Conservation (phyloP, 1,139 yeast species). For the Diutina siamensis region DNA sequence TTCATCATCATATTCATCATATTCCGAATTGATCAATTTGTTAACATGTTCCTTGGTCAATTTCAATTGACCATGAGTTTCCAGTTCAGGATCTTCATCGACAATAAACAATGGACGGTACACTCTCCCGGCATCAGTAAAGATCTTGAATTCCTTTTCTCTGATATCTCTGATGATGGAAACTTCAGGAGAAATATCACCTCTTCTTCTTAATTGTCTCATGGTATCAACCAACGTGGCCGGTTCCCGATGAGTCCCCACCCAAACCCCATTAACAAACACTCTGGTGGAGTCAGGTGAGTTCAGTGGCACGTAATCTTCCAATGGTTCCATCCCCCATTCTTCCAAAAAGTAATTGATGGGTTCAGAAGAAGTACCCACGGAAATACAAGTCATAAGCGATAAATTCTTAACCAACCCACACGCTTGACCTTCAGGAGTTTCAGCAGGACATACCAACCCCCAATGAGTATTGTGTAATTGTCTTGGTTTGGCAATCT, state of each 20-base stretch:
- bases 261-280: constrained; percentile 98
- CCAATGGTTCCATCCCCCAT: constrained; percentile 99
- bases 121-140: constrained; percentile 98
- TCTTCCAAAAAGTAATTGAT: constrained; percentile 88
- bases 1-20: constrained; percentile 41
- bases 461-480: constrained; percentile 99
- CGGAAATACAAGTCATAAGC: constrained; percentile 94
- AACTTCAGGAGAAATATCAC: constrained; percentile 93
- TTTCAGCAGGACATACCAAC: constrained; percentile 97
- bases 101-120: constrained; percentile 91
- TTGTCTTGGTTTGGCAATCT: constrained; percentile 96
- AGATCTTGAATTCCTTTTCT: constrained; percentile 88
- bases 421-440: constrained; percentile 99
- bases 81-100: constrained; percentile 70
- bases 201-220: constrained; percentile 86
- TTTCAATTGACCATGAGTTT: constrained; percentile 67
- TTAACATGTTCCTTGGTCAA: constrained; percentile 77
- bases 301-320: constrained; percentile 89
- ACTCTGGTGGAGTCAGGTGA: constrained; percentile 89
- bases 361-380: constrained; percentile 95
- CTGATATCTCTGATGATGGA: constrained; percentile 94
- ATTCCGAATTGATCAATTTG: constrained; percentile 54
- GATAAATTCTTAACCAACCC: constrained; percentile 95
- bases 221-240: constrained; percentile 82
- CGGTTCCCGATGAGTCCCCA: constrained; percentile 96